Conservation (phyloP, 208 protist species). For the Leishmania tropica region DNA sequence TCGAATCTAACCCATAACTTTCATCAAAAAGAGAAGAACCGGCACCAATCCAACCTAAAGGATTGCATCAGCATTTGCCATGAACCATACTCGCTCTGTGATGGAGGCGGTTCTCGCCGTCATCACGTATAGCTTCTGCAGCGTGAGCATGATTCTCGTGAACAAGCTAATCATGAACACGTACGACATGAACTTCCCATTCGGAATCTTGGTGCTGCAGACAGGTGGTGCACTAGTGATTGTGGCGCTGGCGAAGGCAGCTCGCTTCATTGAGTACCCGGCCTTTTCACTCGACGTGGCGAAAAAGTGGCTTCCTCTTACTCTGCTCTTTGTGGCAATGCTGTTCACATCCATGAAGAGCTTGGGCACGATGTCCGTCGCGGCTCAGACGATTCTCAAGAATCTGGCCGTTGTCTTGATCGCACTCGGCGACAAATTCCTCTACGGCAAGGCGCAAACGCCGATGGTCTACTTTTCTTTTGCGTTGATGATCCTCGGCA, state of each 20-base stretch:
- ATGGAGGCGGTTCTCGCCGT: slow-evolving; percentile 43
- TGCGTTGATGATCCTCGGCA: slow-evolving; percentile 63
- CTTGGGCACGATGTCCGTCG: slow-evolving; percentile 82
- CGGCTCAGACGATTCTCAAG: slow-evolving; percentile 86
- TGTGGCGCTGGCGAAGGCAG: slow-evolving; percentile 47
- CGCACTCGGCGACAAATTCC: slow-evolving; percentile 72
- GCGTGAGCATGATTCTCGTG: slow-evolving; percentile 85
- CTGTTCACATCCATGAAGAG: slow-evolving; percentile 86
- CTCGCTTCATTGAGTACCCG: slow-evolving; percentile 55
- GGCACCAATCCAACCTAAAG: neutral
- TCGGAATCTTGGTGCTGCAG: slow-evolving; percentile 74
- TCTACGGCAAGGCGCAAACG: slow-evolving; percentile 68
- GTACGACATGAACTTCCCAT: slow-evolving; percentile 71
- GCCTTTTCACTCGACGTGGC: slow-evolving; percentile 53
- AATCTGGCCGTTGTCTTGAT: slow-evolving; percentile 82
- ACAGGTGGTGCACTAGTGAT: slow-evolving; percentile 68
- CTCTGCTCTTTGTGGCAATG: slow-evolving; percentile 83
- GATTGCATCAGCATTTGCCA: neutral
- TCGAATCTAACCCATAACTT: no score
- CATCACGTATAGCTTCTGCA: slow-evolving; percentile 70
- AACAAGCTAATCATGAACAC: slow-evolving; percentile 86
- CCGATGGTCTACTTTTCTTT: slow-evolving; percentile 53
- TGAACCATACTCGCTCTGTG: neutral
- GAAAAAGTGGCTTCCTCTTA: slow-evolving; percentile 72
- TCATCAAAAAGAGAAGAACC: neutral